Evolutionary conservation across 257 asterid species (phyloP).

Genomic region (Solanum chilense): DNA sequence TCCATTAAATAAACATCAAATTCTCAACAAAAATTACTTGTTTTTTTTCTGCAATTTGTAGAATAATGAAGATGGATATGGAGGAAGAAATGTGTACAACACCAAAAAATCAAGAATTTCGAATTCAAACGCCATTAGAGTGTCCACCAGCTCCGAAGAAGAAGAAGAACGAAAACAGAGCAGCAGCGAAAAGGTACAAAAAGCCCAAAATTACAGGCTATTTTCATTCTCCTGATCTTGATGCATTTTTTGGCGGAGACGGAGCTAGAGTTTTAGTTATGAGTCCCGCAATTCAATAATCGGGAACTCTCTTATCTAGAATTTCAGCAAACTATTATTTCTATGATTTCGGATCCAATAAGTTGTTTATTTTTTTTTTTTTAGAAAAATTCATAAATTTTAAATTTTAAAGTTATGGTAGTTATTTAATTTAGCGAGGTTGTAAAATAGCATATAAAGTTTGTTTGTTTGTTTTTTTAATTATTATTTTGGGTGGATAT

Average conservation of each 20-base stretch:
- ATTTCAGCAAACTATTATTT: neutral
- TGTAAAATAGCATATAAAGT: neutral
- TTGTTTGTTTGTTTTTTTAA: neutral
- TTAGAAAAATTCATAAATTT: neutral
- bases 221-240: conserved; percentile 52
- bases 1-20: neutral
- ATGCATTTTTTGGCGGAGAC: conserved; percentile 14
- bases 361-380: rapidly evolving
- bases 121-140: conserved; percentile 31
- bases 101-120: conserved; percentile 40
- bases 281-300: neutral
- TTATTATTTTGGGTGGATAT: neutral
- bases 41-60: neutral
- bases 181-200: neutral
- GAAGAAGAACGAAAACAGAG: conserved; percentile 9
- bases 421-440: neutral
- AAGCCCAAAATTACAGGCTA: conserved; percentile 5
- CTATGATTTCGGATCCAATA: neutral
- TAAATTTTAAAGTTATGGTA: rapidly evolving
- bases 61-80: neutral
- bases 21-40: neutral
- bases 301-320: neutral
- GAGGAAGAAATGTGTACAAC: conserved; percentile 46
- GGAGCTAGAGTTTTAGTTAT: neutral
- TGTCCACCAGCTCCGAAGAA: conserved; percentile 73